Evolutionary conservation across 805 yeast species (phyloP).

Genomic region (Ogataea trehaloabstinens): DNA sequence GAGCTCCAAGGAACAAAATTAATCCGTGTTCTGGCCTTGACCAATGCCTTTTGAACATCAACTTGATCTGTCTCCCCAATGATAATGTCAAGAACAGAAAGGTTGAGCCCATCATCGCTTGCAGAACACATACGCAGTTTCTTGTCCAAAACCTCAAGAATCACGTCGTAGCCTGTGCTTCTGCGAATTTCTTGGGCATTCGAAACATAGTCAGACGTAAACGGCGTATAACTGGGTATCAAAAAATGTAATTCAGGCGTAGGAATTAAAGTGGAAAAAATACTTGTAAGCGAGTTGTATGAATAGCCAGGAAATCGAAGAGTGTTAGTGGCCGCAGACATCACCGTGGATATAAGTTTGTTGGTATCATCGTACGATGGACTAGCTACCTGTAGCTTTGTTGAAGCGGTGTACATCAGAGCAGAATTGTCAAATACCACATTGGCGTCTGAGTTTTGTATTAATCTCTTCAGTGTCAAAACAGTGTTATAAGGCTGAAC

Average conservation of each 20-base stretch:
- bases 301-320: conserved; percentile 88
- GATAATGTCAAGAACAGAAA: conserved; percentile 67
- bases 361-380: conserved; percentile 79
- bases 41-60: conserved; percentile 68
- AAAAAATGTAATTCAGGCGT: conserved; percentile 80
- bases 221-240: conserved; percentile 74
- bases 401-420: conserved; percentile 66
- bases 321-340: conserved; percentile 83
- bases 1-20: conserved; percentile 86
- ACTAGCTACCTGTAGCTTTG: conserved; percentile 50
- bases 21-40: conserved; percentile 63
- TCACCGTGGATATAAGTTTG: conserved; percentile 78
- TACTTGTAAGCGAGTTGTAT: conserved; percentile 80
- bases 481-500: conserved; percentile 95
- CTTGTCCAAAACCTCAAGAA: conserved; percentile 77
- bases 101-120: conserved; percentile 45
- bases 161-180: conserved; percentile 79
- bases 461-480: conserved; percentile 74
- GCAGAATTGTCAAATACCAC: conserved; percentile 93
- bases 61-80: conserved; percentile 66
- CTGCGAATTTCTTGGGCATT: conserved; percentile 56
- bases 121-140: conserved; percentile 67
- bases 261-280: conserved; percentile 79
- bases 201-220: conserved; percentile 62
- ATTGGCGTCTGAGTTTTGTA: conserved; percentile 81